phyloP scores from a whole-genome alignment of 495 filamentous ascomycete species.

The Pseudoneurospora amorphoporcata region DNA sequence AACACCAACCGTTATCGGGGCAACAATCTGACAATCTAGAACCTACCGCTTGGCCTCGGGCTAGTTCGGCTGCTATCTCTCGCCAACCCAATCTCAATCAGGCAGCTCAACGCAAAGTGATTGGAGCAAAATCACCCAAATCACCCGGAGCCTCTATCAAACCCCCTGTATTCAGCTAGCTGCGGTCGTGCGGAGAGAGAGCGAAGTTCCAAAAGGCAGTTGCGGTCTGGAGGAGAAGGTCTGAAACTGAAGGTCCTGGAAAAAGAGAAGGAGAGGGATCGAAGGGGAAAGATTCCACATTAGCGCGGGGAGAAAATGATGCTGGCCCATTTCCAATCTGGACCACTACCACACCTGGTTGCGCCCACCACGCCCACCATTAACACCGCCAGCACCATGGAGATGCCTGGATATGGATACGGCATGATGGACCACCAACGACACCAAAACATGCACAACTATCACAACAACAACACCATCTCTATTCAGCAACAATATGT shows the following conservation, averaged over 20 bases:
- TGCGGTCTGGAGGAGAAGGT: not conserved
- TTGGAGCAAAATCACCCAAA: not conserved
- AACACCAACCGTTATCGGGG: not conserved
- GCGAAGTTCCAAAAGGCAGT: not conserved
- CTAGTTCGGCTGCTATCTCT: not conserved
- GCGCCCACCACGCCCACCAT: not conserved
- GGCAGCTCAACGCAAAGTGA: not conserved
- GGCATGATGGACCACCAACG: not conserved
- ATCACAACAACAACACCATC: slow-evolving; percentile 7
- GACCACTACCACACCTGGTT: not conserved
- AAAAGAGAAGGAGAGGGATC: not conserved
- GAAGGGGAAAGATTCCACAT: not conserved
- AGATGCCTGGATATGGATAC: not conserved
- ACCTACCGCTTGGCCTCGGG: not conserved
- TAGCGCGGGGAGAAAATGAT: not conserved
- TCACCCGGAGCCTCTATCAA: not conserved
- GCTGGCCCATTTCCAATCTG: not conserved
- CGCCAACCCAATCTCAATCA: not conserved
- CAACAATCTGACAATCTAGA: not conserved
- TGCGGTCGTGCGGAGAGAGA: not conserved
- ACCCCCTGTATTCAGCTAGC: not conserved
- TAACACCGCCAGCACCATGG: not conserved
- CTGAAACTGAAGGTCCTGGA: not conserved
- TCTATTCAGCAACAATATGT: not conserved
- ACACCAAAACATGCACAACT: not conserved